Evolutionary conservation across 495 filamentous ascomycete genomes (phyloP).

Genomic region (Xylaria longipes): DNA sequence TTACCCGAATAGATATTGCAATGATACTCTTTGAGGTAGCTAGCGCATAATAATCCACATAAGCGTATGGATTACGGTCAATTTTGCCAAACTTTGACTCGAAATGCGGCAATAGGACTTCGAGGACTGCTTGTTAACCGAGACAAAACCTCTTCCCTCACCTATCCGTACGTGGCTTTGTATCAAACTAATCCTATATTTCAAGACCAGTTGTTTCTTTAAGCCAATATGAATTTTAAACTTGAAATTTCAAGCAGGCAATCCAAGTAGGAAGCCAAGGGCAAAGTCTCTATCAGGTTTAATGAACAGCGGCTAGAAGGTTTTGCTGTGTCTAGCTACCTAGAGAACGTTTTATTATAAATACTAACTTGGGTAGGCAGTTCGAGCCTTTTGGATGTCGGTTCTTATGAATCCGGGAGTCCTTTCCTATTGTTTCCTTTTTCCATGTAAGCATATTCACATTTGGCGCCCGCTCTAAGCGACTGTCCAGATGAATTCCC

Average conservation of each 20-base stretch:
- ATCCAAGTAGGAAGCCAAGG: background rate
- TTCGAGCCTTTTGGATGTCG: background rate
- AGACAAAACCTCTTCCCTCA: background rate
- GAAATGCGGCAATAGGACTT: background rate
- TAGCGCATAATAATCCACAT: background rate
- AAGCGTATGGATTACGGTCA: background rate
- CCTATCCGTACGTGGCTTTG: background rate
- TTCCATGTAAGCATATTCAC: background rate
- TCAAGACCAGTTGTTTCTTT: background rate
- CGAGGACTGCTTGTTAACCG: background rate
- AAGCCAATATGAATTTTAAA: background rate
- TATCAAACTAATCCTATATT: background rate
- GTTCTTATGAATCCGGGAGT: background rate
- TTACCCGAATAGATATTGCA: background rate
- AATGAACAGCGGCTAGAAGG: background rate
- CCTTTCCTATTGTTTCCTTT: background rate
- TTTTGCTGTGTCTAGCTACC: background rate
- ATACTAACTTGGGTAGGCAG: slow-evolving; percentile 3
- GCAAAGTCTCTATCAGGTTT: background rate
- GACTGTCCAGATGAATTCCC: background rate
- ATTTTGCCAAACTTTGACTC: background rate
- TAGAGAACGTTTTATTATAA: background rate
- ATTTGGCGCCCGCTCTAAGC: background rate
- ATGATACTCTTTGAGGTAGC: background rate
- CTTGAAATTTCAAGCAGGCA: too few relatives aligned